A percentile compares a stretch with the other conserved stretches of the same genome.
Conservation (phyloP, 164 flowering plant genomes). For the Buxus sempervirens region DNA sequence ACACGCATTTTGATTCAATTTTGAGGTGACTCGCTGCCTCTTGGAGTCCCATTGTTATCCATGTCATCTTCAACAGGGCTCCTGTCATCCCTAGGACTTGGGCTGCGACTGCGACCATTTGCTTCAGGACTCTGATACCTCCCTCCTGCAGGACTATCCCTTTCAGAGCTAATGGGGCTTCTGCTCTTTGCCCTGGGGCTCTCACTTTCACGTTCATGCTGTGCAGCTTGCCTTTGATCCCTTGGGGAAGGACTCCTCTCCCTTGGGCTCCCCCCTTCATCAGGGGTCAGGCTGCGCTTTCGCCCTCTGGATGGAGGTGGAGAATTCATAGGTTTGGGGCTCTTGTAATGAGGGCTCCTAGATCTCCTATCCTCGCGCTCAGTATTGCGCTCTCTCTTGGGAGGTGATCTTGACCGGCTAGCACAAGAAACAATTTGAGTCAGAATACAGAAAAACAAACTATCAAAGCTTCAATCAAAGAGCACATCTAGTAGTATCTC, state of each 20-base stretch:
- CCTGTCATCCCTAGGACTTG: constrained; percentile 34
- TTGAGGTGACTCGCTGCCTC: constrained; percentile 38
- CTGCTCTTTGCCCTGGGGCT: constrained; percentile 53
- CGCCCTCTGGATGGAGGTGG: constrained; percentile 55
- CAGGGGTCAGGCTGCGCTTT: constrained; percentile 56
- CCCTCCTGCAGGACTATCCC: constrained; percentile 22
- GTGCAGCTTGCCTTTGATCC: constrained; percentile 22
- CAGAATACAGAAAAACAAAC: too few relatives aligned
- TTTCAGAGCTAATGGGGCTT: constrained; percentile 37
- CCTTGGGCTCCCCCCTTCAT: constrained; percentile 40
- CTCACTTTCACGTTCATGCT: constrained; percentile 36
- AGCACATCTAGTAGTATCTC: too few relatives aligned
- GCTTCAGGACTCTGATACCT: constrained; percentile 31
- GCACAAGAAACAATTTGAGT: background rate
- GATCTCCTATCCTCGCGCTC: constrained; percentile 53
- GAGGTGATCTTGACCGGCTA: constrained; percentile 73
- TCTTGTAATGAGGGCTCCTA: constrained; percentile 51
- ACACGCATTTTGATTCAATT: background rate
- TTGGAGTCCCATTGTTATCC: constrained; percentile 23
- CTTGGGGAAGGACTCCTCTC: constrained; percentile 44
- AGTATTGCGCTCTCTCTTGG: constrained; percentile 39
- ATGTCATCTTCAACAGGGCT: constrained; percentile 48
- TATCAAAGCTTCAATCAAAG: too few relatives aligned
- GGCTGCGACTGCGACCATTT: constrained; percentile 40
- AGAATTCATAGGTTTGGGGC: constrained; percentile 47